Conservation (phyloP, 2,329 filamentous ascomycete genomes). For the Sclerotinia sclerotiorum region DNA sequence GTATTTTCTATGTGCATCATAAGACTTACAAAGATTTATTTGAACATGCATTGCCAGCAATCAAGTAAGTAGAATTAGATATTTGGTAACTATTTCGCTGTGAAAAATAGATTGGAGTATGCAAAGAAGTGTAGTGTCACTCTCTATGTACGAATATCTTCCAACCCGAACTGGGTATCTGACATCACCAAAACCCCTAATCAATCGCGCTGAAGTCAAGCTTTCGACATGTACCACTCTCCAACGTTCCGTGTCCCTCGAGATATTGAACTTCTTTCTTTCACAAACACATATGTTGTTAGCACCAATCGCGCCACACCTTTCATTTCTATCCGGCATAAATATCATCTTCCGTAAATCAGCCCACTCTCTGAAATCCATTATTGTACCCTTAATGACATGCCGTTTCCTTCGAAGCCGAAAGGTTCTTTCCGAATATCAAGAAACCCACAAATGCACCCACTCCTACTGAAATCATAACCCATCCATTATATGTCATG, state of each 20-base stretch:
- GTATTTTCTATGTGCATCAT: background rate
- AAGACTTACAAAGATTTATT: background rate
- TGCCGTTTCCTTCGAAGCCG: slow-evolving; percentile 79
- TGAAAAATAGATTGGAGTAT: background rate
- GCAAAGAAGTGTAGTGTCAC: background rate
- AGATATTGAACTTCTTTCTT: slow-evolving; percentile 57
- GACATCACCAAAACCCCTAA: background rate
- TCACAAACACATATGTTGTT: slow-evolving; percentile 70
- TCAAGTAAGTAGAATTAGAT: background rate
- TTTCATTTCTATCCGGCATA: slow-evolving; percentile 58
- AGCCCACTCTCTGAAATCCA: slow-evolving; percentile 29
- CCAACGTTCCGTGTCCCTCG: slow-evolving; percentile 54
- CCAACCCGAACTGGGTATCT: background rate
- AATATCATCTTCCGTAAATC: slow-evolving; percentile 62
- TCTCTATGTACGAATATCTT: background rate
- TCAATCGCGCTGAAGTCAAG: slow-evolving; percentile 42
- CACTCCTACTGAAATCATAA: slow-evolving; percentile 88
- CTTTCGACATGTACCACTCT: slow-evolving; percentile 59
- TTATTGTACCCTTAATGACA: slow-evolving; percentile 66
- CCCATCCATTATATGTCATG: slow-evolving; percentile 99
- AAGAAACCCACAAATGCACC: slow-evolving; percentile 89
- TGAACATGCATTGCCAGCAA: background rate
- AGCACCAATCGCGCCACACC: slow-evolving; percentile 58
- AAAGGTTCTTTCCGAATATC: slow-evolving; percentile 69
- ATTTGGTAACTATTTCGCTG: background rate